phyloP scores from a whole-genome alignment of 2,329 filamentous ascomycete species.

The Didymella pomorum region DNA sequence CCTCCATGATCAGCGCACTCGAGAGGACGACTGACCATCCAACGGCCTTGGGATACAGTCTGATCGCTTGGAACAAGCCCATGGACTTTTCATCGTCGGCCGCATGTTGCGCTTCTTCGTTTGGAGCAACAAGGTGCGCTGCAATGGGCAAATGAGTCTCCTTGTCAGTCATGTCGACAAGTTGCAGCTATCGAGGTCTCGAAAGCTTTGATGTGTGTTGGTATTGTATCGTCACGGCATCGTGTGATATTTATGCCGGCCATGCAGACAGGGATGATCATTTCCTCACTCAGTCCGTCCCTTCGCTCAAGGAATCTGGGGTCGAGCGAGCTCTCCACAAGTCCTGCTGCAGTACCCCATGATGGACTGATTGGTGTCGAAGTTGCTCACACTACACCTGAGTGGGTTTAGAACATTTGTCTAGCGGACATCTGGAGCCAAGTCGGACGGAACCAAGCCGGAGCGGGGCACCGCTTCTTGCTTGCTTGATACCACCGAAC shows the following conservation, averaged over 20 bases:
- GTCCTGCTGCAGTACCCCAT: conserved; percentile 22
- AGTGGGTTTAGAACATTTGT: background rate
- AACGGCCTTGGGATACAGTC: conserved; percentile 84
- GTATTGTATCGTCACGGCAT: conserved; percentile 3
- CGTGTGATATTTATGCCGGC: conserved; percentile 24
- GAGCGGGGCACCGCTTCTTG: background rate
- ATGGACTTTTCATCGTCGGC: conserved; percentile 57
- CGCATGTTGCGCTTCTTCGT: conserved; percentile 47
- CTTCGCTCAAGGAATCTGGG: conserved; percentile 11
- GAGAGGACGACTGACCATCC: conserved; percentile 83
- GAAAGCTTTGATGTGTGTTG: conserved; percentile 1
- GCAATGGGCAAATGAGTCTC: conserved; percentile 22
- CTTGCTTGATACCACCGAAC: background rate
- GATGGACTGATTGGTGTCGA: conserved; percentile 7
- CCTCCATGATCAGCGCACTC: conserved; percentile 88
- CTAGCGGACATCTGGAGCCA: conserved; percentile 1
- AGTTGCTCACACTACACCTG: conserved; percentile 16
- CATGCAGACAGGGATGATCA: conserved; percentile 27
- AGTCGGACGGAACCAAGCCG: background rate
- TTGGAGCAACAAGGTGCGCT: conserved; percentile 28
- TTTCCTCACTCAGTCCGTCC: conserved; percentile 6
- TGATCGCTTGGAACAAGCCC: conserved; percentile 74
- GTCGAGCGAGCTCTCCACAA: conserved; percentile 27
- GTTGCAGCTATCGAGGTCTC: background rate
- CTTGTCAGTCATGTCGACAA: conserved; percentile 33